phyloP scores from a whole-genome alignment of 305 asterid genomes.

The Fraxinus sp. region DNA sequence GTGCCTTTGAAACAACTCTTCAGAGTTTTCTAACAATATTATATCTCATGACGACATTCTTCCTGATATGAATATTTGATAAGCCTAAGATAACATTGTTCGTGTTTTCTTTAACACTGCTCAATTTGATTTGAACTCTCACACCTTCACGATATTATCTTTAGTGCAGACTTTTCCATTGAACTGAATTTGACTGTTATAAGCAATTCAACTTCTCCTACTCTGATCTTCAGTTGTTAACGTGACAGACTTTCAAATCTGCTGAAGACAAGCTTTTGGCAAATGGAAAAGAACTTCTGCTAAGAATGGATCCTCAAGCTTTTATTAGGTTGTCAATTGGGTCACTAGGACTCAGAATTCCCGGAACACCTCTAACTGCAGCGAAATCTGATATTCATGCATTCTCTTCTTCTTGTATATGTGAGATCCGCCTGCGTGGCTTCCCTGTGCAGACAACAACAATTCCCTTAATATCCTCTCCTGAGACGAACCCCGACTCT shows the following conservation, averaged over 20 bases:
- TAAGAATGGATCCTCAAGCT: conserved; percentile 85
- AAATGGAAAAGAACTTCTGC: conserved; percentile 50
- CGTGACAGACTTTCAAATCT: conserved; percentile 25
- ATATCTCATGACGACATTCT: not conserved
- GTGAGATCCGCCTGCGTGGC: conserved; percentile 93
- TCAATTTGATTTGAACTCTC: not conserved
- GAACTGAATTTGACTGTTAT: not conserved
- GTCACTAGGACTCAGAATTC: conserved; percentile 69
- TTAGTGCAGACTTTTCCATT: not conserved
- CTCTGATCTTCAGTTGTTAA: conserved; percentile 22
- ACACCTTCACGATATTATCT: not conserved
- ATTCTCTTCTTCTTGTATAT: conserved; percentile 60
- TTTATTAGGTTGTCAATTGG: conserved; percentile 82
- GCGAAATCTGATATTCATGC: conserved; percentile 51
- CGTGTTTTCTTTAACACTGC: not conserved
- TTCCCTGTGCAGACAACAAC: conserved; percentile 86
- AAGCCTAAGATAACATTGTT: not conserved
- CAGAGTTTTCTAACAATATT: not conserved
- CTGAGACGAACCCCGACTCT: conserved; percentile 61
- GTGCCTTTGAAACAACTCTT: not conserved
- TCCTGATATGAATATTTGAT: not conserved
- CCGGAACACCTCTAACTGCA: conserved; percentile 41
- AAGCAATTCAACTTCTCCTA: conserved; percentile 11
- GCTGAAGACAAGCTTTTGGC: conserved; percentile 16
- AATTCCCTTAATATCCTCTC: conserved; percentile 67